Percentiles rank a stretch among this genome's conserved stretches.
These are phyloP conservation scores for Penicillium coprophilum DNA, from an alignment of 495 filamentous ascomycete species.

Conservation along the genomic window DNA sequence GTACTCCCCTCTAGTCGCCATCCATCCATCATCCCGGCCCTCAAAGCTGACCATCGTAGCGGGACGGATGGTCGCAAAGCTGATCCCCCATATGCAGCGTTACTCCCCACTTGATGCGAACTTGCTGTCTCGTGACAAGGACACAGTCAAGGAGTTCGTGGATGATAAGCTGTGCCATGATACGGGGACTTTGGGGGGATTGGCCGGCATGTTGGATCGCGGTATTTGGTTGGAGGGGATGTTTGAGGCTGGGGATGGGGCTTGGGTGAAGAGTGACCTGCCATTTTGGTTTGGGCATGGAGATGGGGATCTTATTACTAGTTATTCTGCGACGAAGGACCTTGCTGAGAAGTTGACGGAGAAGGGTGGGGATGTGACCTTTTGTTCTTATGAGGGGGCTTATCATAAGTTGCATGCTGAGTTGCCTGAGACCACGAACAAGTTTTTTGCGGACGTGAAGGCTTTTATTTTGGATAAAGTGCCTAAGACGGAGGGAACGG, in stretches of 20 bases:
- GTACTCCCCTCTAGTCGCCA: conserved; percentile 68
- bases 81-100: conserved; percentile 60
- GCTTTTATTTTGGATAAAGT: conserved; percentile 67
- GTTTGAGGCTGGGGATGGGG: conserved; percentile 27
- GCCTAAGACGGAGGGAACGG: neutral
- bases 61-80: conserved; percentile 61
- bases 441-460: conserved; percentile 67
- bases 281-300: conserved; percentile 67
- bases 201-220: conserved; percentile 74
- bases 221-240: conserved; percentile 28
- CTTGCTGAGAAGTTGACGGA: conserved; percentile 54
- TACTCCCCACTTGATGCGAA: conserved; percentile 53
- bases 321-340: conserved; percentile 57
- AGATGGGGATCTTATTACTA: conserved; percentile 63
- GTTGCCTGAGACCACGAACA: conserved; percentile 55
- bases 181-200: conserved; percentile 73
- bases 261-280: conserved; percentile 24
- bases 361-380: conserved; percentile 61
- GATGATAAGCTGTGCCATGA: conserved; percentile 71
- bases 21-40: conserved; percentile 63
- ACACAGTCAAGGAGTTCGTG: conserved; percentile 33
- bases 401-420: conserved; percentile 77
- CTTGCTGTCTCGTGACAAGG: conserved; percentile 62
- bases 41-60: conserved; percentile 52
- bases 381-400: conserved; percentile 73